Evolutionary conservation across 2,329 filamentous ascomycete genomes (phyloP).

Genomic region (Fusarium sp.): DNA sequence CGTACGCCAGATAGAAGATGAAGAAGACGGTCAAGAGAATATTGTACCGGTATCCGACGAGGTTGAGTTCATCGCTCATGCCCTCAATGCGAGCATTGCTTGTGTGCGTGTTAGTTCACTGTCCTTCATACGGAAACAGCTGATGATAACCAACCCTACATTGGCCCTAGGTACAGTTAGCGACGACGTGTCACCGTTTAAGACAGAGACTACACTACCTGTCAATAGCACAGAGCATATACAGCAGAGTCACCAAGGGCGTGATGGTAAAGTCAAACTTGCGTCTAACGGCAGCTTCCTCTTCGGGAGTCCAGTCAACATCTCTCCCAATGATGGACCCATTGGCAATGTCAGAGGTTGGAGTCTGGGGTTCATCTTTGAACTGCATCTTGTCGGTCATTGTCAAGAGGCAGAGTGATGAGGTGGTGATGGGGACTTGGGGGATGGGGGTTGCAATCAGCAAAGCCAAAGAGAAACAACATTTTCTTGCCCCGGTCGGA

Average conservation of each 20-base stretch:
- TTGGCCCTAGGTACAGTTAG: not conserved
- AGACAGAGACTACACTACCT: not conserved
- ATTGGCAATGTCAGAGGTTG: not conserved
- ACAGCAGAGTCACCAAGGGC: not conserved
- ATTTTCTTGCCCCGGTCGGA: not conserved
- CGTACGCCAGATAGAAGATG: not conserved
- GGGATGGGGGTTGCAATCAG: not conserved
- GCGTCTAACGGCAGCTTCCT: not conserved
- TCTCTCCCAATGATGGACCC: not conserved
- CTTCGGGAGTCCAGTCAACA: not conserved
- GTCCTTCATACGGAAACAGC: not conserved
- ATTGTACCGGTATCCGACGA: not conserved
- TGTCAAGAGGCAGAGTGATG: not conserved
- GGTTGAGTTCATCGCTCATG: not conserved
- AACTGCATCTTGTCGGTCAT: not conserved
- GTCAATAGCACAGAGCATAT: not conserved
- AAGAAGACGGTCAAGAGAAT: not conserved
- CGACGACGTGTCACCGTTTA: accelerated
- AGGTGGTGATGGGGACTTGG: not conserved
- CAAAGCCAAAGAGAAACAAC: not conserved
- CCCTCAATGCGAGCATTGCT: not conserved
- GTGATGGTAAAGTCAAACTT: not conserved
- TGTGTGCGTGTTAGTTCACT: not conserved
- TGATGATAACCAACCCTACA: not conserved
- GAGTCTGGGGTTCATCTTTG: not conserved